Conservation (phyloP, 768 basidiomycete genomes). For the Termitomyces heimii region DNA sequence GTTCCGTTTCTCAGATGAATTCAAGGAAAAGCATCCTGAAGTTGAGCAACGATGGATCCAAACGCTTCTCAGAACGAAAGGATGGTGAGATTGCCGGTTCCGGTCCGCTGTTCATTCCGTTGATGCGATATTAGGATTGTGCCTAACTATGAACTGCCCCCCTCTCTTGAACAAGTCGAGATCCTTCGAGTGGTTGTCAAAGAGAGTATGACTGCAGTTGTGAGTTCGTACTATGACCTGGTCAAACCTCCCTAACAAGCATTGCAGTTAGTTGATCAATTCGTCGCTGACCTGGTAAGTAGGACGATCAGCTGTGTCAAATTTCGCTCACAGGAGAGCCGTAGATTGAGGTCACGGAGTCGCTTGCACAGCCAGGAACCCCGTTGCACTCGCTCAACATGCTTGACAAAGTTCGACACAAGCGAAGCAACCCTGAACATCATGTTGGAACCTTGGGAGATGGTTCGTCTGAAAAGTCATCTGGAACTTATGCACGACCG, state of each 20-base stretch:
- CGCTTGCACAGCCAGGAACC: slow-evolving; percentile 40
- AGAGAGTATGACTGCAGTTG: slow-evolving; percentile 51
- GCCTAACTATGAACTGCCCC: slow-evolving; percentile 48
- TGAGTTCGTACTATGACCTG: slow-evolving; percentile 25
- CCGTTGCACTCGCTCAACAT: slow-evolving; percentile 46
- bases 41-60: slow-evolving; percentile 60
- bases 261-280: slow-evolving; percentile 57
- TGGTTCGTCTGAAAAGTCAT: slow-evolving; percentile 39
- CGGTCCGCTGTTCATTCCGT: neutral
- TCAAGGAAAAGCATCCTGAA: slow-evolving; percentile 48
- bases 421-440: slow-evolving; percentile 28
- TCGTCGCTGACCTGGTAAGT: slow-evolving; percentile 65
- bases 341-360: slow-evolving; percentile 62
- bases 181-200: slow-evolving; percentile 63
- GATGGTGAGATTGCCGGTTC: slow-evolving; percentile 41
- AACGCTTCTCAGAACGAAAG: slow-evolving; percentile 39
- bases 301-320: neutral
- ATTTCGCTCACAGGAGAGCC: neutral
- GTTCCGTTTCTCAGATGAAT: slow-evolving; percentile 56
- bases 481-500: slow-evolving; percentile 63
- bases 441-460: slow-evolving; percentile 39
- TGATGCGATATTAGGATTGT: slow-evolving; percentile 28
- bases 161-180: slow-evolving; percentile 45
- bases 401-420: slow-evolving; percentile 24
- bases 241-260: slow-evolving; percentile 42